phyloP scores from a whole-genome alignment of 176 grass and related monocot genomes.

The Poa annua region DNA sequence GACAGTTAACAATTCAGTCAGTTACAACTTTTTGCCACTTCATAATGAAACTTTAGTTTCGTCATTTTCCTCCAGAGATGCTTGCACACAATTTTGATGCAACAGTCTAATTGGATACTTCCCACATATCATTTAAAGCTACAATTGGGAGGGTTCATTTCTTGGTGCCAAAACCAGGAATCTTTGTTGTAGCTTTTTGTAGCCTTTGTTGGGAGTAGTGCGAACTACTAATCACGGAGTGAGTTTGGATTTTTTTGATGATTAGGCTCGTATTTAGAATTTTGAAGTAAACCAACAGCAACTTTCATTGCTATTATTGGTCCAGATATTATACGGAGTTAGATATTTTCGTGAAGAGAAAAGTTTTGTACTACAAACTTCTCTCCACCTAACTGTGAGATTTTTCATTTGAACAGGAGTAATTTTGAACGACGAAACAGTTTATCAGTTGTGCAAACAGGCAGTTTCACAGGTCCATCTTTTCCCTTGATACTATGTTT shows the following conservation, averaged over 20 bases:
- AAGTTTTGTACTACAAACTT: not conserved
- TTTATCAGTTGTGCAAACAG: slow-evolving; percentile 97
- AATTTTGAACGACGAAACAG: slow-evolving; percentile 97
- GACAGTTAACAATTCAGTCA: not conserved
- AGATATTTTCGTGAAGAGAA: not conserved
- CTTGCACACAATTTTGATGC: not conserved
- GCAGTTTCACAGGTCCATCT: slow-evolving; percentile 86
- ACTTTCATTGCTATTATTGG: not conserved
- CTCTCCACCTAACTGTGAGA: slow-evolving; percentile 9
- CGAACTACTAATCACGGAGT: not conserved
- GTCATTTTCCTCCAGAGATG: not conserved
- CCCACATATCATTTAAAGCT: not conserved
- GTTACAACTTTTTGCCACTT: not conserved
- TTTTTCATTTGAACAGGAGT: slow-evolving; percentile 61
- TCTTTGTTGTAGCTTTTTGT: not conserved
- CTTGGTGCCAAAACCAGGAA: not conserved
- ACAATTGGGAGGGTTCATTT: not conserved
- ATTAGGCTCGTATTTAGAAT: not conserved
- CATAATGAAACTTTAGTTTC: not conserved
- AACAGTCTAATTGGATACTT: not conserved
- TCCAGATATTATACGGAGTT: not conserved
- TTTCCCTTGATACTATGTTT: slow-evolving; percentile 30
- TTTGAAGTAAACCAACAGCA: not conserved
- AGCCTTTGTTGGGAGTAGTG: not conserved
- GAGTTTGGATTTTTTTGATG: not conserved